Percentiles rank a stretch among this genome's conserved stretches.
Evolutionary conservation across 2,329 filamentous ascomycete species (phyloP).

Genomic region (Xylaria sp.): DNA sequence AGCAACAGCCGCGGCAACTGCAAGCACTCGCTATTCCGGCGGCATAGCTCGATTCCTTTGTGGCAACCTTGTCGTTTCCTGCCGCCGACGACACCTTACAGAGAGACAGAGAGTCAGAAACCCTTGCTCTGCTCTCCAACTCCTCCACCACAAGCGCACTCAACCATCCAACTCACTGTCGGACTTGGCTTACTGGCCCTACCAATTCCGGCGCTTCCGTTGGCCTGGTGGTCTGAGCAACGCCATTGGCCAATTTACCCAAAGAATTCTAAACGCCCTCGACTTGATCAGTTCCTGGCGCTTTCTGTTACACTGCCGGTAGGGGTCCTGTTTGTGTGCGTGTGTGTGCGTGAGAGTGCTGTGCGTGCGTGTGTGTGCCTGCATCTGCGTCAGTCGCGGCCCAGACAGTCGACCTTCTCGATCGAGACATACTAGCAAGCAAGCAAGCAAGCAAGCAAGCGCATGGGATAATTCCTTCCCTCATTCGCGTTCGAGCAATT

Average conservation of each 20-base stretch:
- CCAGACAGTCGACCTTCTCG: background rate
- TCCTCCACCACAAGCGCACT: background rate
- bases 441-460: background rate
- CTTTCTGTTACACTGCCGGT: background rate
- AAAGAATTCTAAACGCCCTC: background rate
- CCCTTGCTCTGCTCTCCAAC: background rate
- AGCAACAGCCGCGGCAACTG: too few species aligned
- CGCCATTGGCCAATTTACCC: constrained; percentile 22
- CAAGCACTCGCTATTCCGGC: background rate
- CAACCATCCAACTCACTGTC: background rate
- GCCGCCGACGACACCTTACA: background rate
- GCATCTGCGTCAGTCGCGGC: constrained; percentile 1
- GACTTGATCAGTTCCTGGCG: constrained; percentile 14
- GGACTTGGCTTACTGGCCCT: background rate
- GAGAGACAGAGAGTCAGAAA: background rate
- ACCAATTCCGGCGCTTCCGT: constrained; percentile 27
- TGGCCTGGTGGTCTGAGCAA: constrained; percentile 7
- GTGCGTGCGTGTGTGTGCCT: constrained; percentile 4
- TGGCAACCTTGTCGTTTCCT: background rate
- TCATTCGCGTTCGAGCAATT: too few species aligned
- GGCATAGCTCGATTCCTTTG: background rate
- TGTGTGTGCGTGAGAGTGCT: background rate
- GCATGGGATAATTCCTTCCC: too few species aligned
- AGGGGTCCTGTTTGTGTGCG: background rate
- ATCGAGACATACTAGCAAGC: background rate